Percentiles rank a stretch among this genome's conserved stretches.
These are phyloP conservation scores for Fusarium brevicatenulatum DNA, from an alignment of 2,329 filamentous ascomycete species.

Conservation along the genomic window DNA sequence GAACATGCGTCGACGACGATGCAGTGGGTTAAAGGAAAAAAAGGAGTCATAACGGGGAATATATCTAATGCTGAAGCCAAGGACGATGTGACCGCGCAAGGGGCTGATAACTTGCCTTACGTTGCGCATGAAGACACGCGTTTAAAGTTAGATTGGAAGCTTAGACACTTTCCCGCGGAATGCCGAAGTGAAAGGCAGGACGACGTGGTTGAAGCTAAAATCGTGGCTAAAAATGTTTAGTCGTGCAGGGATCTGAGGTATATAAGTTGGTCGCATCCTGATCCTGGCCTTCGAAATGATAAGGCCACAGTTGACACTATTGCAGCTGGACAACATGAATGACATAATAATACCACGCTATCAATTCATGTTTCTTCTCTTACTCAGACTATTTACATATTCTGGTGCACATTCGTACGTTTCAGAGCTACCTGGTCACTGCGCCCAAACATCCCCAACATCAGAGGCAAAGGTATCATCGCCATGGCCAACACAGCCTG, in stretches of 20 bases:
- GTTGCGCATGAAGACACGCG: not conserved
- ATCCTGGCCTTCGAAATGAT: not conserved
- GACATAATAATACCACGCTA: accelerated
- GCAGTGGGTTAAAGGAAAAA: accelerated
- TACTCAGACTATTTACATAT: accelerated
- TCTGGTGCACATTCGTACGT: not conserved
- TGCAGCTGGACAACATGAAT: accelerated
- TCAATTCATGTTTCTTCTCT: not conserved
- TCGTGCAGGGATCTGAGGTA: not conserved
- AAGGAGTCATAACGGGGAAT: not conserved
- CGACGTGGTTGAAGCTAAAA: not conserved
- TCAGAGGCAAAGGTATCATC: not conserved
- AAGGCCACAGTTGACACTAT: no score
- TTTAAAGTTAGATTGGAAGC: not conserved
- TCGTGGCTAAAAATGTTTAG: not conserved
- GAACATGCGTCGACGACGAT: accelerated
- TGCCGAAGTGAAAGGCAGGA: not conserved
- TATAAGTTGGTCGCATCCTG: not conserved
- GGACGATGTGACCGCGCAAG: not conserved
- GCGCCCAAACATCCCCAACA: not conserved
- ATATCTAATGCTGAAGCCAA: not conserved
- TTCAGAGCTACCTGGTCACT: not conserved
- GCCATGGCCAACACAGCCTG: not conserved
- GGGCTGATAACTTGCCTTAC: not conserved
- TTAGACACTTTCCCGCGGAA: not conserved